phyloP scores from a whole-genome alignment of 2,329 filamentous ascomycete species.

The Hypomyces perniciosus region DNA sequence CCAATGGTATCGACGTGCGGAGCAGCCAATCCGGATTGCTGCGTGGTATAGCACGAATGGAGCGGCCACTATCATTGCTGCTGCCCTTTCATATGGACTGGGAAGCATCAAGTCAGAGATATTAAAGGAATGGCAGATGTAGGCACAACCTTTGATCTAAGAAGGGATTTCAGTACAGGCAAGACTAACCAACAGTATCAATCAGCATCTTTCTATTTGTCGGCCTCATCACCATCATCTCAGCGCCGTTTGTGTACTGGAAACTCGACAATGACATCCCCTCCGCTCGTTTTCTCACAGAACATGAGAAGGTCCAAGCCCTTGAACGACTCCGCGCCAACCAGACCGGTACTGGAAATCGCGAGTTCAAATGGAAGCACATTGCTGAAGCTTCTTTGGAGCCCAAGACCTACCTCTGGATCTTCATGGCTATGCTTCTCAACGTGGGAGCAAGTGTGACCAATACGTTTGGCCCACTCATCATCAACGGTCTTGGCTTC shows the following conservation, averaged over 20 bases:
- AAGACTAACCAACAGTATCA: not conserved
- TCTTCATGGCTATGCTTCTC: conserved; percentile 53
- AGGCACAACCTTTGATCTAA: not conserved
- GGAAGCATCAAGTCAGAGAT: conserved; percentile 40
- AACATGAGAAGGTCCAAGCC: conserved; percentile 60
- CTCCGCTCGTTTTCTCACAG: conserved; percentile 51
- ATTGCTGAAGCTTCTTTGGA: conserved; percentile 45
- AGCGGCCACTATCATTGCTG: conserved; percentile 50
- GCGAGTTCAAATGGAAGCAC: conserved; percentile 63
- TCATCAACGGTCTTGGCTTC: conserved; percentile 55
- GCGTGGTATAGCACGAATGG: conserved; percentile 63
- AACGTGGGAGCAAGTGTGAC: conserved; percentile 60
- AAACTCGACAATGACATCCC: conserved; percentile 54
- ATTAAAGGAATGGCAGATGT: conserved; percentile 21
- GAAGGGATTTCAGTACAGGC: not conserved
- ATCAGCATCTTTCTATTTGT: conserved; percentile 51
- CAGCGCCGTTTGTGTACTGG: conserved; percentile 53
- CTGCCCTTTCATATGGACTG: conserved; percentile 50
- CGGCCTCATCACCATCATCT: conserved; percentile 53
- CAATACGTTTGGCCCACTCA: conserved; percentile 60
- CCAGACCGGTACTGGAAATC: conserved; percentile 67
- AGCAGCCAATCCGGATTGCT: conserved; percentile 58
- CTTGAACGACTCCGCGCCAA: conserved; percentile 68
- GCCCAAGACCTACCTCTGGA: conserved; percentile 52
- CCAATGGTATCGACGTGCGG: conserved; percentile 43